Conservation (phyloP, 106 monocot species). For the Apostasia shenzhenica region DNA sequence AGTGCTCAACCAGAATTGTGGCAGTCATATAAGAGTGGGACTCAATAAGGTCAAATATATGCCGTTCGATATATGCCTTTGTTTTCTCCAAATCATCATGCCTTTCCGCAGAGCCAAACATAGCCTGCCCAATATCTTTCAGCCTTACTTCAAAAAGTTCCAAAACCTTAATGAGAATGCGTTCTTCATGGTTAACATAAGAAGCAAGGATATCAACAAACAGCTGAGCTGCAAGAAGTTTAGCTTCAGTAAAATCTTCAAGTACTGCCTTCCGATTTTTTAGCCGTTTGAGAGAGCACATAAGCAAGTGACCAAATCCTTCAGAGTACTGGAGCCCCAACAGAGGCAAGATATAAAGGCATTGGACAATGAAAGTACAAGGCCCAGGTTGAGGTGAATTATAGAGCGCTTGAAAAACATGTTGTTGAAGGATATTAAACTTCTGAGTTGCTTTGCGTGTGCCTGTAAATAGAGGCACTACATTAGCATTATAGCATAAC, state of each 20-base stretch:
- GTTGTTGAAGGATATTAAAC: conserved; percentile 72
- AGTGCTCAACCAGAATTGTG: conserved; percentile 55
- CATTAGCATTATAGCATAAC: not conserved
- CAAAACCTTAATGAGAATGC: conserved; percentile 69
- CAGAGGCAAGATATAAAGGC: conserved; percentile 74
- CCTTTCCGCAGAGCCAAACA: conserved; percentile 28
- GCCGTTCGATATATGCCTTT: conserved; percentile 30
- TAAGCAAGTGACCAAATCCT: conserved; percentile 88
- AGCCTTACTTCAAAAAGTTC: conserved; percentile 66
- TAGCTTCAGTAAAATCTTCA: conserved; percentile 49
- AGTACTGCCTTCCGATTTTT: conserved; percentile 20
- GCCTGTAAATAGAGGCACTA: conserved; percentile 21
- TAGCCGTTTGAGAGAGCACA: conserved; percentile 62
- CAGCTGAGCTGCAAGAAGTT: conserved; percentile 45
- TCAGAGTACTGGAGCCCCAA: conserved; percentile 73
- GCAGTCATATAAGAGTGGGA: conserved; percentile 76
- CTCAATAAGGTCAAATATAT: conserved; percentile 45
- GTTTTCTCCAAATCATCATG: conserved; percentile 33
- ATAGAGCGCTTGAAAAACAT: conserved; percentile 47
- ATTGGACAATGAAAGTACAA: conserved; percentile 62
- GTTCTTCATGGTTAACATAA: conserved; percentile 63
- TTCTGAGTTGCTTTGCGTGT: conserved; percentile 78
- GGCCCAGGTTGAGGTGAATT: conserved; percentile 60
- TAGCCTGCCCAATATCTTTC: conserved; percentile 58
- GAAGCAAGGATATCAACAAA: conserved; percentile 56